Conservation (phyloP, 2,329 filamentous ascomycete genomes). For the Hymenoscyphus occultus region DNA sequence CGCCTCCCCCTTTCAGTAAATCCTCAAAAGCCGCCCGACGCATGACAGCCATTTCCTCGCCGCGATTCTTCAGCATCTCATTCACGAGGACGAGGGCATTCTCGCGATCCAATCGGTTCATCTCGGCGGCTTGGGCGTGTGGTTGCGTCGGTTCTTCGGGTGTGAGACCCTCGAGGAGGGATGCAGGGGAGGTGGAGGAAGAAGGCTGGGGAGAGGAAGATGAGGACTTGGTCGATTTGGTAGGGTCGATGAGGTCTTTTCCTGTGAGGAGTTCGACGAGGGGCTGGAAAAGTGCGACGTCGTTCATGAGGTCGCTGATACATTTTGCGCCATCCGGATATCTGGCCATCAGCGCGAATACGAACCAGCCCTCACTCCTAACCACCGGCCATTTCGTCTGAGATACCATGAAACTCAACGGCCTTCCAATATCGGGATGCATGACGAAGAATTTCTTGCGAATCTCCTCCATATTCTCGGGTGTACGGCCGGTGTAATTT, state of each 20-base stretch:
- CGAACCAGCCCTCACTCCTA: conserved; percentile 60
- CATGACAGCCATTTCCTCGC: conserved; percentile 41
- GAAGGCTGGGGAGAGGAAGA: background rate
- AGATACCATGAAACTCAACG: conserved; percentile 51
- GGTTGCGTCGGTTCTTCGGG: conserved; percentile 16
- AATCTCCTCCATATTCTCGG: conserved; percentile 37
- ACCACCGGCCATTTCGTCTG: conserved; percentile 59
- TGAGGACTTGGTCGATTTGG: conserved; percentile 5
- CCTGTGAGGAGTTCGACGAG: conserved; percentile 51
- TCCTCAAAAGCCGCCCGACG: conserved; percentile 45
- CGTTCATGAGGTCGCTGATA: conserved; percentile 44
- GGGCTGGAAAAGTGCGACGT: conserved; percentile 43
- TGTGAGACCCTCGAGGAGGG: conserved; percentile 17
- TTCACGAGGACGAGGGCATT: conserved; percentile 59
- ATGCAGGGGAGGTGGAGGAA: conserved; percentile 7
- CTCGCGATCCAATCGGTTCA: conserved; percentile 54
- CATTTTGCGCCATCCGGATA: conserved; percentile 48
- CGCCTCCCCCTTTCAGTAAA: conserved; percentile 49
- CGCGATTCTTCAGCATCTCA: conserved; percentile 49
- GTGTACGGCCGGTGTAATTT: conserved; percentile 36
- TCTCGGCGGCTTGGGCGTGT: conserved; percentile 38
- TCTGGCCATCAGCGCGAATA: conserved; percentile 58
- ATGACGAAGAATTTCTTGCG: conserved; percentile 33
- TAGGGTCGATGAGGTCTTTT: conserved; percentile 33
- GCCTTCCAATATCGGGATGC: conserved; percentile 33